Conservation (phyloP, 495 filamentous ascomycete species). For the Aspergillus steynii region DNA sequence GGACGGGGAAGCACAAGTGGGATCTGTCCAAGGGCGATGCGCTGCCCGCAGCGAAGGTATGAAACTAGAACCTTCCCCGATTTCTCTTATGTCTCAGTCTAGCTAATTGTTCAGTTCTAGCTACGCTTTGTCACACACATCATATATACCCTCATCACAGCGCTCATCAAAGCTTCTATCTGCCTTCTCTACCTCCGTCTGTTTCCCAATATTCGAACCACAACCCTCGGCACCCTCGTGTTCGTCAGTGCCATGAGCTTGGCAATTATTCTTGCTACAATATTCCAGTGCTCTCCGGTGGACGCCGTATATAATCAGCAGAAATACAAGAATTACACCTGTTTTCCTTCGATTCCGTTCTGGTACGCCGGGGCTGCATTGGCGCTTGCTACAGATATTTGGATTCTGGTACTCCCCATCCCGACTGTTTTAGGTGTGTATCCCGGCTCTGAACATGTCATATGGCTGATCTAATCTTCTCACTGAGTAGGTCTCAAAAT, state of each 20-base stretch:
- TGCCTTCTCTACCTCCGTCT: conserved; percentile 17
- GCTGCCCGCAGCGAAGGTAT: conserved; percentile 1
- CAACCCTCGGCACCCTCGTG: conserved; percentile 10
- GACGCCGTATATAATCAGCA: conserved; percentile 6
- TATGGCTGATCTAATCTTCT: too few relatives aligned
- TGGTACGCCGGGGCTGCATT: conserved; percentile 12
- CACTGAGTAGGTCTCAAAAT: neutral
- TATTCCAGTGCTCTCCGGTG: conserved; percentile 17
- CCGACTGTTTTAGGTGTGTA: conserved; percentile 12
- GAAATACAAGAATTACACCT: conserved; percentile 12
- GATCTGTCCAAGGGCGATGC: neutral
- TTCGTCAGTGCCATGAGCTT: conserved; percentile 19
- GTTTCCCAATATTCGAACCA: conserved; percentile 13
- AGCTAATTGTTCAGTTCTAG: neutral
- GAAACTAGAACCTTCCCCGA: too few relatives aligned
- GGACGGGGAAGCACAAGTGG: conserved; percentile 14
- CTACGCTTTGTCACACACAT: conserved; percentile 14
- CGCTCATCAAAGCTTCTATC: conserved; percentile 15
- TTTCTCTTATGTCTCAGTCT: too few relatives aligned
- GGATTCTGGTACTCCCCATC: conserved; percentile 15
- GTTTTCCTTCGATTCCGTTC: conserved; percentile 15
- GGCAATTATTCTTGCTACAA: conserved; percentile 13
- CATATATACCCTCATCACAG: conserved; percentile 14
- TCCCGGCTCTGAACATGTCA: too few relatives aligned
- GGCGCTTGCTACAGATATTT: conserved; percentile 16